Percentiles rank a stretch among this genome's conserved stretches.
phyloP scores from a whole-genome alignment of 768 basidiomycete species.

The Polyporus arcularius region DNA sequence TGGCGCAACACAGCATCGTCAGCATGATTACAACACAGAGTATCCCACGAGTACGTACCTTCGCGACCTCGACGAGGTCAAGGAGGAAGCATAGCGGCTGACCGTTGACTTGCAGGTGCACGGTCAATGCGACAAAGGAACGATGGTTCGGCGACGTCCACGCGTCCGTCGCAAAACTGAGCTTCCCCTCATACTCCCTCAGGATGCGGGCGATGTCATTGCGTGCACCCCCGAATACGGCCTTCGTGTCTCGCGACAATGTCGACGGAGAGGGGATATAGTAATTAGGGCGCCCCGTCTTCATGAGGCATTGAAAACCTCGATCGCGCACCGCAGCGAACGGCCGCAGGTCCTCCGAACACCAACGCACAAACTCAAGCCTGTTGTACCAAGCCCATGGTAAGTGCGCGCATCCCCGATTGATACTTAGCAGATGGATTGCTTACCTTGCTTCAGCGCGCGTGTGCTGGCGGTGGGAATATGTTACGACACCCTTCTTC shows the following conservation, averaged over 20 bases:
- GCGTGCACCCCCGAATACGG: conserved; percentile 25
- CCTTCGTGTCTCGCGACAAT: conserved; percentile 32
- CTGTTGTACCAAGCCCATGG: conserved; percentile 20
- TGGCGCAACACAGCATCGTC: no score
- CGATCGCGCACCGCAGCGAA: conserved; percentile 37
- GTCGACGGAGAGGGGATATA: conserved; percentile 34
- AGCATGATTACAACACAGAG: no score
- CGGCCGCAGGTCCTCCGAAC: conserved; percentile 34
- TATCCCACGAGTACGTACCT: conserved; percentile 18
- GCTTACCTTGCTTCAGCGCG: conserved; percentile 20
- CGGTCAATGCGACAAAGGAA: conserved; percentile 32
- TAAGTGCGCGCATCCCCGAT: not conserved
- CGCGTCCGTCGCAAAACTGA: conserved; percentile 38
- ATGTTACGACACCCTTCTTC: conserved; percentile 33
- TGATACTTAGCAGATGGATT: not conserved
- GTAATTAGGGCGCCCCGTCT: conserved; percentile 32
- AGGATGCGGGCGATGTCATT: conserved; percentile 24
- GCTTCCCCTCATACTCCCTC: conserved; percentile 25
- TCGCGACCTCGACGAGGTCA: conserved; percentile 40
- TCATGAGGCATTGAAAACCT: conserved; percentile 35
- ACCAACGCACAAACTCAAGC: conserved; percentile 38
- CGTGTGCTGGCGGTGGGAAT: conserved; percentile 31
- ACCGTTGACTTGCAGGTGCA: conserved; percentile 36
- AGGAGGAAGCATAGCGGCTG: conserved; percentile 31
- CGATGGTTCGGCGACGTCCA: conserved; percentile 42